phyloP scores from a whole-genome alignment of 169 alveolate species.

The Eimeria sp. region DNA sequence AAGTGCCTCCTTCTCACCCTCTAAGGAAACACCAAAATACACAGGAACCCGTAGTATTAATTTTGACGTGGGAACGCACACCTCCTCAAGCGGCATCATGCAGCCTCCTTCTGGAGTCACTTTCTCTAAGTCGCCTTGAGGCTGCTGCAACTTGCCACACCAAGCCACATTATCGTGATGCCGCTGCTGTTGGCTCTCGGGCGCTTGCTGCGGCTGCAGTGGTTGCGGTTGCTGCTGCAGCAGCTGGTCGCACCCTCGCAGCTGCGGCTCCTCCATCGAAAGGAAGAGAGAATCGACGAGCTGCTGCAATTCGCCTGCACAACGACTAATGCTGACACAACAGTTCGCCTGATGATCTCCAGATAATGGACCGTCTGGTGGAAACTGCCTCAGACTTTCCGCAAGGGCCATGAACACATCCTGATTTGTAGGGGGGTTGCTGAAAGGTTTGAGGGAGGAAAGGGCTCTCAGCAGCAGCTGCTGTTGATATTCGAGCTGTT shows the following conservation, averaged over 20 bases:
- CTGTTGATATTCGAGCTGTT: constrained; percentile 16
- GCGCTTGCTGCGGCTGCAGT: background rate
- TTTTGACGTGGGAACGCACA: background rate
- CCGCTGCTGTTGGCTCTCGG: background rate
- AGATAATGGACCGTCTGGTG: background rate
- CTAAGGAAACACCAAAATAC: background rate
- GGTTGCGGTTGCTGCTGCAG: constrained; percentile 14
- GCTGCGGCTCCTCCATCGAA: constrained; percentile 51
- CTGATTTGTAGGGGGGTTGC: background rate
- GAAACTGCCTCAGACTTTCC: constrained; percentile 19
- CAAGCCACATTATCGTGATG: background rate
- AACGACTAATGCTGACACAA: background rate
- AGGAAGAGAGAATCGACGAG: background rate
- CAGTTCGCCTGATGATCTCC: background rate
- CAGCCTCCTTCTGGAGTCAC: constrained; percentile 27
- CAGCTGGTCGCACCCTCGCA: constrained; percentile 14
- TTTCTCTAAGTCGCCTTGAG: background rate
- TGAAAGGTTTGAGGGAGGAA: constrained; percentile 41
- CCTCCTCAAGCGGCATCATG: background rate
- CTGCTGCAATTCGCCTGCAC: constrained; percentile 43
- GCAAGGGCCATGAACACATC: constrained; percentile 13
- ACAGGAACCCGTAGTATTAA: background rate
- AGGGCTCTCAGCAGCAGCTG: constrained; percentile 52
- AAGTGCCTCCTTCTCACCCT: constrained; percentile 23
- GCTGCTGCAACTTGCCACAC: constrained; percentile 9